Conservation (phyloP, 129 eudicot genomes). For the Flaveria ramosissima region DNA sequence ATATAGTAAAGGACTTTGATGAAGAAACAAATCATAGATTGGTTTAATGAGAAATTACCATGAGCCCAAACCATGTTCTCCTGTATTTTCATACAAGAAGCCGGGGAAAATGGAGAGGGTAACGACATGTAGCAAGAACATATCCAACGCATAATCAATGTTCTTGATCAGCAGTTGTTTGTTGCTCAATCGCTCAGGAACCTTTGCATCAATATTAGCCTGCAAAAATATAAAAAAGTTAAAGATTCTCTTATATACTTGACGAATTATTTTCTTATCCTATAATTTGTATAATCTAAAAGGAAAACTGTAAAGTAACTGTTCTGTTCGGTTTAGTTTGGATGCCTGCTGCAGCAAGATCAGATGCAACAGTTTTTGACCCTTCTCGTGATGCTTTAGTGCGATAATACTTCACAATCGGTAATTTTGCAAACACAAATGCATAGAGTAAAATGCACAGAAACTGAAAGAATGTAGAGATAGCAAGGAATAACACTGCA, state of each 20-base stretch:
- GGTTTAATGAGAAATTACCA: slow-evolving; percentile 44
- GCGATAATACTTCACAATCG: slow-evolving; percentile 66
- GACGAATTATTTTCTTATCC: not conserved
- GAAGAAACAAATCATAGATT: not conserved
- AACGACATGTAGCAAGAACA: slow-evolving; percentile 55
- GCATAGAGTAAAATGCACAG: slow-evolving; percentile 63
- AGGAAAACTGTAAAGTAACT: slow-evolving; percentile 1
- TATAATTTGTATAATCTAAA: not conserved
- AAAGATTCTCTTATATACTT: not conserved
- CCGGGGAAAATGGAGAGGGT: slow-evolving; percentile 84
- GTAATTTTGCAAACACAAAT: slow-evolving; percentile 49
- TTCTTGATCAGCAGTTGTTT: slow-evolving; percentile 53
- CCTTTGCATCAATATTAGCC: slow-evolving; percentile 37
- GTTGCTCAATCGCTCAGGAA: slow-evolving; percentile 43
- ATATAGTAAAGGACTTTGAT: too few relatives aligned
- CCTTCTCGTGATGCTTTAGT: slow-evolving; percentile 65
- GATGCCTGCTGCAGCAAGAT: slow-evolving; percentile 77
- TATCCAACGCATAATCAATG: slow-evolving; percentile 59
- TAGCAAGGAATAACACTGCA: slow-evolving; percentile 64
- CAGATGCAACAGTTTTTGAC: slow-evolving; percentile 68
- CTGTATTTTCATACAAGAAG: slow-evolving; percentile 67
- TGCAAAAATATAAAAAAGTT: slow-evolving; percentile 17
- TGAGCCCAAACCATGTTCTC: slow-evolving; percentile 57
- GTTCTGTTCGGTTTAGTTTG: slow-evolving; percentile 28
- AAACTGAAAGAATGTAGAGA: slow-evolving; percentile 57